Evolutionary conservation across 176 grass and related monocot species (phyloP).

Genomic region (Paspalum vaginatum): DNA sequence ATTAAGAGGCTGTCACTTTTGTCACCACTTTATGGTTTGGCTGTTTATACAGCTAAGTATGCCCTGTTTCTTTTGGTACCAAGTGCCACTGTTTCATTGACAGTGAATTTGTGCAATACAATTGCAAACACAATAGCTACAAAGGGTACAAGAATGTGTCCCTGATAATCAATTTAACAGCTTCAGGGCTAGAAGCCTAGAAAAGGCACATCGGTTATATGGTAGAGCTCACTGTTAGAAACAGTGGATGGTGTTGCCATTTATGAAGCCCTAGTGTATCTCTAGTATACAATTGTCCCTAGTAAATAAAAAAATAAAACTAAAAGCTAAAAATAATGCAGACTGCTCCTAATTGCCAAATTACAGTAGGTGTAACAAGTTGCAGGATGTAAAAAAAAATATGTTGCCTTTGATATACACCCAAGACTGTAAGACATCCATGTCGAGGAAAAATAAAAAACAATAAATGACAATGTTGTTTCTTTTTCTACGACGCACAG

Average conservation of each 20-base stretch:
- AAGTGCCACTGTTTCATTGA: neutral
- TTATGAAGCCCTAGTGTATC: neutral
- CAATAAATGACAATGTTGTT: slow-evolving; percentile 2
- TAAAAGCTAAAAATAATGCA: neutral
- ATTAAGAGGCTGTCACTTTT: no score
- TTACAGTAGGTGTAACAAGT: neutral
- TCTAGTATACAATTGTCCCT: neutral
- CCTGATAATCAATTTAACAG: neutral
- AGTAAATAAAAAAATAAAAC: neutral
- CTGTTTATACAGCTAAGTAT: neutral
- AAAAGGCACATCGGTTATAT: neutral
- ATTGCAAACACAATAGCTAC: neutral
- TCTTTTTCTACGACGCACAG: no score
- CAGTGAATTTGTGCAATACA: neutral
- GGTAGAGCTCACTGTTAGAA: neutral
- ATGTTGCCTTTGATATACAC: neutral
- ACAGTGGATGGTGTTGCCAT: neutral
- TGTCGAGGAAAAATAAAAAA: neutral
- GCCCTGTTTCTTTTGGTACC: neutral
- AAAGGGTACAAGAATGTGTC: slow-evolving; percentile 1
- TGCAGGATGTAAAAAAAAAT: slow-evolving; percentile 7
- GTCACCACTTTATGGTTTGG: no score
- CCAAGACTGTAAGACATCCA: neutral
- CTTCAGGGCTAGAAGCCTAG: neutral
- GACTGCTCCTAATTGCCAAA: neutral